Evolutionary conservation across 352 stramenopile genomes (phyloP), one percentile per base, ranked within the genome.

Genomic region (Phytophthora brassicae): DNA sequence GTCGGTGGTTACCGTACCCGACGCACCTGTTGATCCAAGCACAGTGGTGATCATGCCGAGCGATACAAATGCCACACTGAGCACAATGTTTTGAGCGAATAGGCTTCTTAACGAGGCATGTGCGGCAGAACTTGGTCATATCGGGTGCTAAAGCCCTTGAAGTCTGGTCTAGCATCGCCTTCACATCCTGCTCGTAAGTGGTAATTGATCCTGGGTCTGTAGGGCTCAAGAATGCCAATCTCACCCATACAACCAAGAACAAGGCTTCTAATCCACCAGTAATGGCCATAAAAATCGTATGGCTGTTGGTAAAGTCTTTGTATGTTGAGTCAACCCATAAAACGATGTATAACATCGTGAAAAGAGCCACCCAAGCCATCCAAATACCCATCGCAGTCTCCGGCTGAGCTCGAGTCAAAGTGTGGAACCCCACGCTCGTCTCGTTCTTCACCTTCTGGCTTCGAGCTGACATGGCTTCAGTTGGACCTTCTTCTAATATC

Each of bases 41-140:
- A 47, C 88, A 96, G 66, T 96, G 85, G 53, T 96, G 88, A 53
- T 96, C 88, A 58, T 93, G 79, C 7, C 86, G 82, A n/a, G 79
- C 83, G 7, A 96, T 77, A 52, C 86, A 94, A 14, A 92, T 74
- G 20, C 83, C 81, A 58, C 81, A 94, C 41, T 86, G 73, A 6
- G 72, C 66, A 44, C 88, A 95, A 57, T 95, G 88, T 59, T 94
- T 96, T 36, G 82, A 90, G 3, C 87, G 81, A 52, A 92, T 72
- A 0, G 82, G 82, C 24, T 91, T 90, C 39, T 68, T 62, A 16
- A 92, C 75, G 12, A 87, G 73, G 45, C 85, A 94, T 20, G 85
- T 90, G 41, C 77, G 73, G 56, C 84, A 94, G 50, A 90, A 79
- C 33, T 79, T 85, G 16, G 62, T 64, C 45, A 74, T 67, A 29